phyloP scores from a whole-genome alignment of 179 eudicot genomes.

The Patellifolia procumbens region DNA sequence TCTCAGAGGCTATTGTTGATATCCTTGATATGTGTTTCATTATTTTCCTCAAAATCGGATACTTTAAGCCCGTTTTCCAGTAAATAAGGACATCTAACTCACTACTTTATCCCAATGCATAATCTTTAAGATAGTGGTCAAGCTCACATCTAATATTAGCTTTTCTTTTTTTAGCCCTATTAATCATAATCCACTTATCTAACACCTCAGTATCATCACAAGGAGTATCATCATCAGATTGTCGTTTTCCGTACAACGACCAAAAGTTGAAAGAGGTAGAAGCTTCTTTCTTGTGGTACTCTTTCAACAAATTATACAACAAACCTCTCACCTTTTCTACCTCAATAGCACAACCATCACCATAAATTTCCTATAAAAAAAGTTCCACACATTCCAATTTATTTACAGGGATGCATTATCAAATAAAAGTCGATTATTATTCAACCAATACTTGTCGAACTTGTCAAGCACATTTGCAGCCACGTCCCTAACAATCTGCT shows the following conservation, averaged over 20 bases:
- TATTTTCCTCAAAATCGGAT: slow-evolving; percentile 11
- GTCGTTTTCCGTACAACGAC: neutral
- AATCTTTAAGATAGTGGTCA: no score
- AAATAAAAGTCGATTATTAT: neutral
- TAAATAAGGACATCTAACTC: no score
- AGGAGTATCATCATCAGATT: neutral
- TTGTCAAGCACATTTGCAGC: neutral
- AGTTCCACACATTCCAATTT: slow-evolving; percentile 9
- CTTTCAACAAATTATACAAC: neutral
- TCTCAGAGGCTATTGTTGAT: slow-evolving; percentile 8
- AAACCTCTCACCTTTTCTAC: neutral
- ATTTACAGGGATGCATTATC: neutral
- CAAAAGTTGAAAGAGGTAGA: neutral
- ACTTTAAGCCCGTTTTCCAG: no score
- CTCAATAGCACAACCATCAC: neutral
- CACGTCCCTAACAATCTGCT: neutral
- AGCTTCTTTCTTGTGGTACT: neutral
- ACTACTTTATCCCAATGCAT: no score
- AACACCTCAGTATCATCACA: neutral
- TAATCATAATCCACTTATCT: slow-evolving; percentile 8
- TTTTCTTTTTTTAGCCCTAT: slow-evolving; percentile 3
- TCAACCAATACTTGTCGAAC: slow-evolving; percentile 5
- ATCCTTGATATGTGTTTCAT: neutral
- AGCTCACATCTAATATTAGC: slow-evolving; percentile 8
- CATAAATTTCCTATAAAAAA: slow-evolving; percentile 6